A percentile compares a stretch with the other conserved stretches of the same genome.
phyloP scores from a whole-genome alignment of 169 alveolate genomes.

The Neospora caninum region DNA sequence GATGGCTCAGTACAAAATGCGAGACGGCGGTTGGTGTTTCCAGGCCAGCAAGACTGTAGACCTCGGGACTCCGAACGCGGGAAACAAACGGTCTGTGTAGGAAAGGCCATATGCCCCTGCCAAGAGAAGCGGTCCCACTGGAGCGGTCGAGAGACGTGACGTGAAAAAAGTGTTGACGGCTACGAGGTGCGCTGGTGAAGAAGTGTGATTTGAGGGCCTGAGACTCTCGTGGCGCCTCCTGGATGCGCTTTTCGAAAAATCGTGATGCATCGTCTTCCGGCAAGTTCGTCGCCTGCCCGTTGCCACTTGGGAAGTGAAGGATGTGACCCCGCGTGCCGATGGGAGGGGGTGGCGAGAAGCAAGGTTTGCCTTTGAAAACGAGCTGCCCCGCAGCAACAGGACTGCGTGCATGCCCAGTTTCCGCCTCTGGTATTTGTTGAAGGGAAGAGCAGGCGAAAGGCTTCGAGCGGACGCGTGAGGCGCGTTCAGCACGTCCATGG shows the following conservation, averaged over 20 bases:
- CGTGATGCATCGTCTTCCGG: too few species aligned
- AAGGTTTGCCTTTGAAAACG: too few species aligned
- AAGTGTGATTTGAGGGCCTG: not conserved
- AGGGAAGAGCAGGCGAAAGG: too few species aligned
- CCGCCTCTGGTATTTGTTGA: too few species aligned
- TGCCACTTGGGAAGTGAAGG: too few species aligned
- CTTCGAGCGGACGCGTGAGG: too few species aligned
- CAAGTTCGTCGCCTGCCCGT: too few species aligned
- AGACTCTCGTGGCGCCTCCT: not conserved
- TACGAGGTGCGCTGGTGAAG: not conserved
- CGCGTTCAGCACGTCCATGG: too few species aligned
- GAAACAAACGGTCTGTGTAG: not conserved
- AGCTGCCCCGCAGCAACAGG: too few species aligned
- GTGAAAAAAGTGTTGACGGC: not conserved
- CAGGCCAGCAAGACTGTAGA: not conserved
- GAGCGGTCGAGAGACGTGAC: not conserved
- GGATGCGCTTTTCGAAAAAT: too few species aligned
- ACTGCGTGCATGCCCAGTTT: too few species aligned
- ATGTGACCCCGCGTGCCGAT: not conserved
- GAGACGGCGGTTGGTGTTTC: slow-evolving; percentile 60
- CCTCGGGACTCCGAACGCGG: not conserved
- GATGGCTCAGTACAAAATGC: slow-evolving; percentile 50
- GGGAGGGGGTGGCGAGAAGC: not conserved
- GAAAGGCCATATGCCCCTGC: not conserved
- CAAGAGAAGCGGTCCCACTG: not conserved